These are phyloP conservation scores for Colletotrichum sp. DNA, from an alignment of 2,329 filamentous ascomycete genomes.

Conservation along the genomic window DNA sequence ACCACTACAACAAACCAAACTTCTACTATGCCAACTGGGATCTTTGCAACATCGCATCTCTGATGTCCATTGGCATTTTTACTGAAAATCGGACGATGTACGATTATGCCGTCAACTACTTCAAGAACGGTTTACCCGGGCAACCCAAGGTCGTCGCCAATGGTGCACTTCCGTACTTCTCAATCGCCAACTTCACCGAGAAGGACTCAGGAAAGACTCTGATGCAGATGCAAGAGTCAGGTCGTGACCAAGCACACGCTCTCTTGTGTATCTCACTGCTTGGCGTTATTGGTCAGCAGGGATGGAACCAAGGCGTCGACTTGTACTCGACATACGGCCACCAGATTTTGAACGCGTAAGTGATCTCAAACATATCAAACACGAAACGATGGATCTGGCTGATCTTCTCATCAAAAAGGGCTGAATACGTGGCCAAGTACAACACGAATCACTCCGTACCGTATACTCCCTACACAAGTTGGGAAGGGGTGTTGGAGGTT, in stretches of 20 bases:
- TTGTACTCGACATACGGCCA: not conserved
- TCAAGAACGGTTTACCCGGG: not conserved
- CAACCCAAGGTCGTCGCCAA: not conserved
- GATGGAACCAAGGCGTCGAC: not conserved
- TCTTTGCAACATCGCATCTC: not conserved
- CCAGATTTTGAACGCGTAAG: not conserved
- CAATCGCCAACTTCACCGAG: not conserved
- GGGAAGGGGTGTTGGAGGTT: not conserved
- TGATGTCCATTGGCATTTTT: not conserved
- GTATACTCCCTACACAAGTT: not conserved
- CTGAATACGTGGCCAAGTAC: not conserved
- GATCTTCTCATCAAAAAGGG: not conserved
- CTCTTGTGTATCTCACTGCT: not conserved
- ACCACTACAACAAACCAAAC: not conserved
- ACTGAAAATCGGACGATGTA: not conserved
- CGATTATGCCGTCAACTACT: not conserved
- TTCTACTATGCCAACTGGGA: not conserved
- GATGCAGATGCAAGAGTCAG: not conserved
- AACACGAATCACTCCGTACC: not conserved
- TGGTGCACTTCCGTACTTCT: not conserved
- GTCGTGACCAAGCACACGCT: not conserved
- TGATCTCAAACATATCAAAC: accelerated
- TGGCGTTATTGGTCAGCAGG: not conserved
- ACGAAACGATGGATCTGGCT: accelerated
- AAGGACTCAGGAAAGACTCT: not conserved